These are phyloP conservation scores for Talaromyces borbonicus DNA, from an alignment of 495 filamentous ascomycete genomes.

Conservation along the genomic window DNA sequence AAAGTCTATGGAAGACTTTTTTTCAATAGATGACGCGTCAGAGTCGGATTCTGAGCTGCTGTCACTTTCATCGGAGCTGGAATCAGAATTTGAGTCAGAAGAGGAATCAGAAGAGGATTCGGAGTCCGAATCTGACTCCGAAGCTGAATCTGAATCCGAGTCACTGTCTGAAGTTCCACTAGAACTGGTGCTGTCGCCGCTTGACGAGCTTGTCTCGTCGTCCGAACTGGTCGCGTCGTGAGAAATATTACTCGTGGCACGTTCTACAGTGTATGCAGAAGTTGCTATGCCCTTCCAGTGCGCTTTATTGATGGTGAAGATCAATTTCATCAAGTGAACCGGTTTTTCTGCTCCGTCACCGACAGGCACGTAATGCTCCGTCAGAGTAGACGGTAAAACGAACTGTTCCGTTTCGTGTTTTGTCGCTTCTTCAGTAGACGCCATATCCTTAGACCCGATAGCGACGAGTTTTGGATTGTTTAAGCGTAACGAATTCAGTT, in stretches of 20 bases:
- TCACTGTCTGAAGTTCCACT: constrained; percentile 21
- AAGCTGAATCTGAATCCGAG: constrained; percentile 22
- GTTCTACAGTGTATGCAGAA: constrained; percentile 32
- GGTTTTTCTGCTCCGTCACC: constrained; percentile 72
- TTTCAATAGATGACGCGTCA: constrained; percentile 10
- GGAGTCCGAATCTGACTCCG: constrained; percentile 21
- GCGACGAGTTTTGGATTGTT: constrained; percentile 65
- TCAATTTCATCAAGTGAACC: constrained; percentile 54
- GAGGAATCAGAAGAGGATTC: constrained; percentile 19
- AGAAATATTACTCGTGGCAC: background rate
- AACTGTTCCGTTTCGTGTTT: constrained; percentile 28
- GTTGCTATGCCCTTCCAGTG: background rate
- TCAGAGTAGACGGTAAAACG: constrained; percentile 56
- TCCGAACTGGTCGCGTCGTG: constrained; percentile 7
- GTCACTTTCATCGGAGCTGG: constrained; percentile 16
- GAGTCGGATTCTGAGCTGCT: constrained; percentile 20
- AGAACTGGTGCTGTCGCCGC: constrained; percentile 21
- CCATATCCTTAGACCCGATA: constrained; percentile 44
- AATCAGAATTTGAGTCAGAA: constrained; percentile 17
- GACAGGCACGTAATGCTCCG: constrained; percentile 66
- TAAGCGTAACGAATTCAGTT: constrained; percentile 64
- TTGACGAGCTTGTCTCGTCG: constrained; percentile 18
- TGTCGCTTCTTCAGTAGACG: constrained; percentile 19
- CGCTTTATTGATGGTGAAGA: constrained; percentile 22
- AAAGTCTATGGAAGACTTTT: background rate